Base-by-base conservation (phyloP, 2,329 filamentous ascomycete species). In the Neofusicoccum umdonicola region DNA sequence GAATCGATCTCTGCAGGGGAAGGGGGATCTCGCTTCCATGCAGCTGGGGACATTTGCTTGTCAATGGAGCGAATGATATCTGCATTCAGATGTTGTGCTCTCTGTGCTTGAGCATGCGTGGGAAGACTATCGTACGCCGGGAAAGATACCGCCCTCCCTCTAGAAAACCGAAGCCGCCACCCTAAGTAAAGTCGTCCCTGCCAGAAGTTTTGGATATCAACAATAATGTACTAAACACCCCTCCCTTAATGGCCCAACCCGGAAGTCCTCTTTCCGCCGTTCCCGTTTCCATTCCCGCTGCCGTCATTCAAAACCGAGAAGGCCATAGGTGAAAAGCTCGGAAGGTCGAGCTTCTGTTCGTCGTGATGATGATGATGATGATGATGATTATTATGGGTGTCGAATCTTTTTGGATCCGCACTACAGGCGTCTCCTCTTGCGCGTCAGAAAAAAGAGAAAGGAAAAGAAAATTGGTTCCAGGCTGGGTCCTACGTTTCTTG, bases 261-360 rank as follows among this genome's bases (percentile, higher is more conserved):
- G n/a, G n/a, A 27, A 39, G 27, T 37, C 17, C 27, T 22, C n/a
- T 47, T 22, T 3, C 42, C 42, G 5, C 56, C 42, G 4, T 47
- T 19, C n/a, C 56, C 56, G 19, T 13, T 45, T 7, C 22, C n/a
- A 2, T 47, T 22, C n/a, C 42, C 42, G 12, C 41, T 47, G 13
- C 41, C 42, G 17, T 47, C 56, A 47, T 60, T 37, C 56, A 60
- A 34, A 19, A 60, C 39, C 11, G 41, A 47, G n/a, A 47, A 60
- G 22, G 31, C 31, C 58, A 62, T 62, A 13, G 58, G 58, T 35
- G 58, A 62, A 19, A 62, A 51, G 11, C 34, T 41, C 35, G 45
- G 58, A 5, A 51, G 45, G 4, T 51, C 34, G 13, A 44, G 45
- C 35, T 48, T 50, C 37, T 45, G 27, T 41, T 51, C 58, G 34